Percentiles rank a stretch among this genome's conserved stretches.
Evolutionary conservation across 306 rosid species (phyloP).

Genomic region (Hippophae gyantsensis): DNA sequence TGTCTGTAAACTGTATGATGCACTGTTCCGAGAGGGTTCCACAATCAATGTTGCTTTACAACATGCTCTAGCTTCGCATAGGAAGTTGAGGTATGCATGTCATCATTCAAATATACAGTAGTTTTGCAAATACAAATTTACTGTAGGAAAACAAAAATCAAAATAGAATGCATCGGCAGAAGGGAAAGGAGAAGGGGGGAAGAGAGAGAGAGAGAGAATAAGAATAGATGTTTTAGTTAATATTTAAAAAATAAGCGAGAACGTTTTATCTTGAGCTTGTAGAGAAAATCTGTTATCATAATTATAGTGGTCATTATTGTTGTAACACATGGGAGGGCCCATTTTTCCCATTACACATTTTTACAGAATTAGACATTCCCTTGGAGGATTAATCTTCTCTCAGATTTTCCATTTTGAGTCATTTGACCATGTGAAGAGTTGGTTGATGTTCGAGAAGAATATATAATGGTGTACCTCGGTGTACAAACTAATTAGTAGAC

Average conservation of each 20-base stretch:
- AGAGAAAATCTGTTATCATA: not conserved
- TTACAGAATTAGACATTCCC: too few relatives aligned
- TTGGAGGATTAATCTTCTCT: too few relatives aligned
- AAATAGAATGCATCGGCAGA: not conserved
- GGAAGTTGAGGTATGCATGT: slow-evolving; percentile 75
- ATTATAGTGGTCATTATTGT: not conserved
- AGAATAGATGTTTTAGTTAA: slow-evolving; percentile 1
- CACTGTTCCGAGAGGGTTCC: slow-evolving; percentile 67
- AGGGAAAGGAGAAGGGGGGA: too few relatives aligned
- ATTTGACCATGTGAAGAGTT: too few relatives aligned
- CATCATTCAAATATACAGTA: slow-evolving; percentile 62
- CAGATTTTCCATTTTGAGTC: too few relatives aligned
- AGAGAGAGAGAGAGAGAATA: slow-evolving; percentile 1
- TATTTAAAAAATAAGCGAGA: slow-evolving; percentile 20
- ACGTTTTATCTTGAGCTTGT: slow-evolving; percentile 44
- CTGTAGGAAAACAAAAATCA: slow-evolving; percentile 3
- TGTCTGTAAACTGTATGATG: slow-evolving; percentile 64
- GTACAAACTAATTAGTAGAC: too few relatives aligned
- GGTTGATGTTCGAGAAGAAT: too few relatives aligned
- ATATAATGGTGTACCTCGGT: too few relatives aligned
- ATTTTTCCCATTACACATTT: not conserved
- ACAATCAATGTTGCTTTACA: slow-evolving; percentile 59
- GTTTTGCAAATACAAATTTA: slow-evolving; percentile 18
- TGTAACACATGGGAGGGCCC: not conserved
- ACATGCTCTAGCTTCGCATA: slow-evolving; percentile 71